phyloP scores from a whole-genome alignment of 306 rosid species.

The Pachyrhizus erosus region DNA sequence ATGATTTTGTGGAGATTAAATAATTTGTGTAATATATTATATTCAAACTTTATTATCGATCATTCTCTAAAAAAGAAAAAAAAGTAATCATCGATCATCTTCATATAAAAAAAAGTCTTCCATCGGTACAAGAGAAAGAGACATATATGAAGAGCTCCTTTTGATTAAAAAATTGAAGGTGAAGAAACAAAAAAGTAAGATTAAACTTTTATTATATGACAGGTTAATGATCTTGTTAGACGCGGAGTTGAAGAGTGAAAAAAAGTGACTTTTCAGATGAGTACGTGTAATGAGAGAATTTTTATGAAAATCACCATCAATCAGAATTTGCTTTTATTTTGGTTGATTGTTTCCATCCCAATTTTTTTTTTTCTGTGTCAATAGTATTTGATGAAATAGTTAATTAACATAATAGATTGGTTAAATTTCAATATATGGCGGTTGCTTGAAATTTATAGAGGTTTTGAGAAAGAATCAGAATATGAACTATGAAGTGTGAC shows the following conservation, averaged over 20 bases:
- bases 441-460: background rate
- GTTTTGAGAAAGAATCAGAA: background rate
- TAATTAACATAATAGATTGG: background rate
- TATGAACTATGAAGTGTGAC: background rate
- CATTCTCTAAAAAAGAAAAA: no score
- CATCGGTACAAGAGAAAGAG: background rate
- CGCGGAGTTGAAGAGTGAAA: conserved; percentile 8
- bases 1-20: background rate
- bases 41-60: background rate
- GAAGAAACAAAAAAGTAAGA: background rate
- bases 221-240: background rate
- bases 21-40: background rate
- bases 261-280: conserved; percentile 24
- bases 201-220: background rate
- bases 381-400: background rate
- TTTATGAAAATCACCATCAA: conserved; percentile 2
- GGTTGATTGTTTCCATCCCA: background rate
- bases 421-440: background rate
- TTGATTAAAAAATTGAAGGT: background rate
- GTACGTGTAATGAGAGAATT: background rate
- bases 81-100: no score
- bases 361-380: background rate
- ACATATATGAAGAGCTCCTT: background rate
- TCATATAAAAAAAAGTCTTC: no score
- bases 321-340: background rate